These are phyloP conservation scores for Aspergillus sclerotiicarbonarius DNA, from an alignment of 495 filamentous ascomycete genomes.

Conservation along the genomic window DNA sequence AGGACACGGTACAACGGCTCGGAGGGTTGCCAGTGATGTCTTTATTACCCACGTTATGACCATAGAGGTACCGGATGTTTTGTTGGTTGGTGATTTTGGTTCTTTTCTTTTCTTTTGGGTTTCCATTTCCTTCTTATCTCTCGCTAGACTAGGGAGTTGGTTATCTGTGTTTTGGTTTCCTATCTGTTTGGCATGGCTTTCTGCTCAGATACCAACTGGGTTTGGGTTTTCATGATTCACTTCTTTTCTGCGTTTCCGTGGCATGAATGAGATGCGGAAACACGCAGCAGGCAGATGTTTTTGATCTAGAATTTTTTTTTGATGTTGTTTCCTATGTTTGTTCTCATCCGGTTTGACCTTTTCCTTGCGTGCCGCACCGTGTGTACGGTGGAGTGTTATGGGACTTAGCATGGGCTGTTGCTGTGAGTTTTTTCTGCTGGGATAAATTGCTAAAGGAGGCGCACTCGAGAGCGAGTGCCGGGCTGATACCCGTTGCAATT, in stretches of 20 bases:
- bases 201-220: slow-evolving; percentile 31
- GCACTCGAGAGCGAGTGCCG: slow-evolving; percentile 7
- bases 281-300: slow-evolving; percentile 22
- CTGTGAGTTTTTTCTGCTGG: slow-evolving; percentile 7
- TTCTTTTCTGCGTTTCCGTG: slow-evolving; percentile 24
- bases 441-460: slow-evolving; percentile 4
- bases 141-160: slow-evolving; percentile 43
- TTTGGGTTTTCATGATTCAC: slow-evolving; percentile 23
- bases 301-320: slow-evolving; percentile 16
- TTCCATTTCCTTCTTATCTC: slow-evolving; percentile 36
- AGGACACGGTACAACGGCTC: slow-evolving; percentile 29
- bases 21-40: slow-evolving; percentile 26
- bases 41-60: slow-evolving; percentile 36
- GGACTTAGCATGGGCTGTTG: slow-evolving; percentile 4
- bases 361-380: slow-evolving; percentile 1
- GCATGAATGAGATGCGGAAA: slow-evolving; percentile 14
- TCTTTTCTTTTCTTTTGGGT: slow-evolving; percentile 21
- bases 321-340: slow-evolving; percentile 17
- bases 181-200: slow-evolving; percentile 35
- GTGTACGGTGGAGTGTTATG: not conserved
- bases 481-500: slow-evolving; percentile 20
- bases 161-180: slow-evolving; percentile 30
- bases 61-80: slow-evolving; percentile 51
- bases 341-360: slow-evolving; percentile 13
- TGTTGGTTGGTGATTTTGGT: slow-evolving; percentile 29